Evolutionary conservation across 495 filamentous ascomycete species (phyloP).

Genomic region (Chaetomium fimeti): DNA sequence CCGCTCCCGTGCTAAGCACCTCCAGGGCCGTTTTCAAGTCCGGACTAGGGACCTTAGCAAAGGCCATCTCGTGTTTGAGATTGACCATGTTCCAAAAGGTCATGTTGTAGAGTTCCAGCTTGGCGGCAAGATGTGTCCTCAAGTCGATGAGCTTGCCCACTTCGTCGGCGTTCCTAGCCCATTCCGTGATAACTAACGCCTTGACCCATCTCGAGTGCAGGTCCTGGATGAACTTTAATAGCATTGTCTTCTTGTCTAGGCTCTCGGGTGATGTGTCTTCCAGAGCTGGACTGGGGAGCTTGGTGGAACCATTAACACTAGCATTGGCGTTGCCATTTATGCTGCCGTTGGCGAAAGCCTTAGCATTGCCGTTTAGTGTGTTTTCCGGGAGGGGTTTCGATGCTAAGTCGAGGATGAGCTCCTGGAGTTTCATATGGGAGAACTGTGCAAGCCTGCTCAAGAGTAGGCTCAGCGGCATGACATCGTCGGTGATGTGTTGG

Average conservation of each 20-base stretch:
- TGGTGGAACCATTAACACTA: conserved; percentile 17
- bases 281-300: conserved; percentile 1
- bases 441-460: conserved; percentile 76
- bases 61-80: conserved; percentile 64
- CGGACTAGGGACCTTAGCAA: conserved; percentile 73
- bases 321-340: conserved; percentile 14
- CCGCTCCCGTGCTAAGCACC: conserved; percentile 71
- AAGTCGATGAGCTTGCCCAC: conserved; percentile 85
- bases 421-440: conserved; percentile 71
- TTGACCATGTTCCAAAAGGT: conserved; percentile 62
- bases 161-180: conserved; percentile 73
- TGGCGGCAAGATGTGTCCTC: conserved; percentile 63
- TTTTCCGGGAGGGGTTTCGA: conserved; percentile 57
- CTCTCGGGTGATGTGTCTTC: conserved; percentile 65
- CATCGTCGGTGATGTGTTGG: conserved; percentile 72
- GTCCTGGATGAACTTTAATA: conserved; percentile 68
- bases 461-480: conserved; percentile 65
- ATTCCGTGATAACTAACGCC: conserved; percentile 79
- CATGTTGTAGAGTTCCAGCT: conserved; percentile 55
- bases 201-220: conserved; percentile 73
- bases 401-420: conserved; percentile 67
- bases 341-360: conserved; percentile 5
- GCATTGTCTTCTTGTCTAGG: conserved; percentile 70
- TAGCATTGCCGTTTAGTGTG: conserved; percentile 51
- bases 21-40: conserved; percentile 88